Evolutionary conservation across 331 rosid species (phyloP), one percentile per base, ranked within the genome.

Genomic region (Malus hybrid): DNA sequence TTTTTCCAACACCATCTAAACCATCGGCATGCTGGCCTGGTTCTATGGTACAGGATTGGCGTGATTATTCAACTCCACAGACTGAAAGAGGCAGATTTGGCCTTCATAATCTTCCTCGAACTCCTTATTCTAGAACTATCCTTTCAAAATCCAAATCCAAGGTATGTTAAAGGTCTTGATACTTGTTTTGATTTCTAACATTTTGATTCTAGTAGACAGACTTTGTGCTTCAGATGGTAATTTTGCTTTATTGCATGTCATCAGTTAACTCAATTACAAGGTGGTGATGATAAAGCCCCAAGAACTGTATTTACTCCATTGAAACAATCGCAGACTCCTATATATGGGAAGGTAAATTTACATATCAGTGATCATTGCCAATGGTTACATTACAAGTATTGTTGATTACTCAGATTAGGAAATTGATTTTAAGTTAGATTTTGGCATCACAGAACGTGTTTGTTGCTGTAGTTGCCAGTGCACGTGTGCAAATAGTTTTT

Each of bases 101-200:
- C 56, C 90, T 88, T 78, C 82, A 82, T 71, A 90, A 84, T 75
- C 81, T 88, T 77, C 92, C 95, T 34, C 85, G 93, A 58, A 94
- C 97, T 60, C 98, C 96, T 68, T 94, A 94, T 82, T 91, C 98
- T 73, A 82, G 96, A 86, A 86, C 92, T 68, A 89, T 86, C 63
- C 86, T 83, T 74, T 86, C 93, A 2, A 93, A 83, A 73, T 79
- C 97, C 6, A 91, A 88, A 89, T 80, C 93, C 68, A 87, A 87
- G 91, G 98, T 90, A 79, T 74, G 68, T 79, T 68, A 63, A 64
- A 30, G 26, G 76, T 32, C 72, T 9, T 26, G 12, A 39, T 60
- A 39, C 42, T 73, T 36, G 26, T 39, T 39, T 60, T 36, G 44
- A 73, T 18, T 60, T 42, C 28, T 39, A 39, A 39, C 30, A 22